phyloP scores from a whole-genome alignment of 2,329 filamentous ascomycete species.

The Apiospora koreana region DNA sequence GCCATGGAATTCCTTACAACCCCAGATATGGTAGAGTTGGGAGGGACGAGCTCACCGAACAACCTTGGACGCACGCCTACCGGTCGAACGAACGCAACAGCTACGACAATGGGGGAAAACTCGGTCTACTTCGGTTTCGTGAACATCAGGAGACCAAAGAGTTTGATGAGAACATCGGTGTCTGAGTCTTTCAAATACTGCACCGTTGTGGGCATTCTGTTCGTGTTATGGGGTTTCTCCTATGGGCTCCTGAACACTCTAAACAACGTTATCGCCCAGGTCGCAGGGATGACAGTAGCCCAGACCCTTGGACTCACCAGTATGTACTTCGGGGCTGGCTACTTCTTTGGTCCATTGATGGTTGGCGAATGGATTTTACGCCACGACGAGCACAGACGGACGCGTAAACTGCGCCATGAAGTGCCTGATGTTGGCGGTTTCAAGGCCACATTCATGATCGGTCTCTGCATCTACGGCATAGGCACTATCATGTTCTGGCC shows the following conservation, averaged over 20 bases:
- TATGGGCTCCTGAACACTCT: constrained; percentile 85
- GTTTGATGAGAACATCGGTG: constrained; percentile 65
- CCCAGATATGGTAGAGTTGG: constrained; percentile 31
- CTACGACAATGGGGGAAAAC: constrained; percentile 39
- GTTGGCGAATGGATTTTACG: constrained; percentile 72
- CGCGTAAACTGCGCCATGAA: constrained; percentile 30
- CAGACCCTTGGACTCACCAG: constrained; percentile 69
- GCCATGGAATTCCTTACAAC: constrained; percentile 50
- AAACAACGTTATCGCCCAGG: constrained; percentile 67
- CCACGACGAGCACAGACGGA: constrained; percentile 60
- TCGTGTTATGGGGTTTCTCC: constrained; percentile 88
- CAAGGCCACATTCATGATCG: constrained; percentile 78
- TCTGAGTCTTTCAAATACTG: constrained; percentile 72
- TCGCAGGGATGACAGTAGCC: constrained; percentile 61
- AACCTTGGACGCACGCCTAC: constrained; percentile 27
- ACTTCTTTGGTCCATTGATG: constrained; percentile 68
- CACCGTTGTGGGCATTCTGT: constrained; percentile 74
- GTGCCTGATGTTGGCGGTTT: constrained; percentile 62
- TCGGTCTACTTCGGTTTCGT: constrained; percentile 75
- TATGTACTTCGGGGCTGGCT: constrained; percentile 70
- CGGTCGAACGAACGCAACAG: constrained; percentile 35
- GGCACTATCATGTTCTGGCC: constrained; percentile 89
- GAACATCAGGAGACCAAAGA: constrained; percentile 68
- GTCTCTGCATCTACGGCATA: constrained; percentile 71
- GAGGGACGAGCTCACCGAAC: constrained; percentile 15